These are phyloP conservation scores for Medicago ruthenica DNA, from an alignment of 306 rosid species.

Conservation along the genomic window DNA sequence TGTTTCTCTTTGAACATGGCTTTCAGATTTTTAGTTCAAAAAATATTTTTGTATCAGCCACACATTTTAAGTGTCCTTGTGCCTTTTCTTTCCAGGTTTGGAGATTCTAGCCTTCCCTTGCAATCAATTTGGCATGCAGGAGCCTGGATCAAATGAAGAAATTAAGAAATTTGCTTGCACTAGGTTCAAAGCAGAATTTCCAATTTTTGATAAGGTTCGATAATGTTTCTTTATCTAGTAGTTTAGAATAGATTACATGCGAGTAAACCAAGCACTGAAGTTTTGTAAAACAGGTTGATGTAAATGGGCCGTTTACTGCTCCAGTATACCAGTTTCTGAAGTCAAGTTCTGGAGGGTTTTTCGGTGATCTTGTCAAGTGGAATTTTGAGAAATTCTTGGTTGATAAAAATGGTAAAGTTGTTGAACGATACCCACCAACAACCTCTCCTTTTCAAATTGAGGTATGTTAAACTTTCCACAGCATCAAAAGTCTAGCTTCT, in stretches of 20 bases:
- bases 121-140: constrained; percentile 98
- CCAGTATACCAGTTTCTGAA: constrained; percentile 94
- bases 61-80: constrained; percentile 17
- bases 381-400: constrained; percentile 97
- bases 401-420: constrained; percentile 93
- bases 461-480: constrained; percentile 52
- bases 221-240: constrained; percentile 30
- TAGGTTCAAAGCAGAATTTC: constrained; percentile 91
- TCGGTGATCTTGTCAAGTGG: constrained; percentile 92
- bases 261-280: constrained; percentile 32
- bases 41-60: constrained; percentile 33
- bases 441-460: constrained; percentile 97
- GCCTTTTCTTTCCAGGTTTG: constrained; percentile 64
- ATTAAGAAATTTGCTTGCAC: constrained; percentile 98
- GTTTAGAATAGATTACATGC: constrained; percentile 25
- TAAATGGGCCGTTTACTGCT: constrained; percentile 92
- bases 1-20: constrained; percentile 14
- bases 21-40: constrained; percentile 17
- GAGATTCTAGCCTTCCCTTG: constrained; percentile 97
- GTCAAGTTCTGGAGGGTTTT: constrained; percentile 86
- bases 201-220: constrained; percentile 91
- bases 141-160: constrained; percentile 91
- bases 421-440: constrained; percentile 91
- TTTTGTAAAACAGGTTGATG: constrained; percentile 80
- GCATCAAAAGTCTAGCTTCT: background rate